A percentile compares a stretch with the other conserved stretches of the same genome.
These are phyloP conservation scores for Chlamydomonas reinhardtii DNA, from an alignment of 163 green algal genomes.

Conservation along the genomic window DNA sequence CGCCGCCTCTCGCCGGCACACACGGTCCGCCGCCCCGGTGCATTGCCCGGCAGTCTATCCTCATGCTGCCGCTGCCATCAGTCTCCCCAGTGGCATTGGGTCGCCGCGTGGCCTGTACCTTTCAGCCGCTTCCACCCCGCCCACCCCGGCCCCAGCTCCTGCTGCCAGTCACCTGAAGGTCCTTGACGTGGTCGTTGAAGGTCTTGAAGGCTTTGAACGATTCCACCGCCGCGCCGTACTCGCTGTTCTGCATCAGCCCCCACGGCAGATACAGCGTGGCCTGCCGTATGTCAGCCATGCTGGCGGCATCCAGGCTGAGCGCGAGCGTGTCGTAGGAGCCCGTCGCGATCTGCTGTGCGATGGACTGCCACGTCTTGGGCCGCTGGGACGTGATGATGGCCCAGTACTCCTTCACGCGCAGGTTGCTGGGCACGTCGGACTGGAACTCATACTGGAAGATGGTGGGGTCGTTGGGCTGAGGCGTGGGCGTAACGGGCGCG, in stretches of 20 bases:
- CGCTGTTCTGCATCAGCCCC: conserved; percentile 63
- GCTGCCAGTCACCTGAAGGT: conserved; percentile 24
- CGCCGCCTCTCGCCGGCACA: no score
- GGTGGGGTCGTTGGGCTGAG: background rate
- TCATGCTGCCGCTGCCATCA: no score
- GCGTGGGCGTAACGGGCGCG: background rate
- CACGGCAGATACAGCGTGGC: conserved; percentile 60
- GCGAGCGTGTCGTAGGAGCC: conserved; percentile 4
- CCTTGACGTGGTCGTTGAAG: conserved; percentile 63
- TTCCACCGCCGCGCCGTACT: conserved; percentile 53
- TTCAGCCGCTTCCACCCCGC: no score
- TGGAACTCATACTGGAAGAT: conserved; percentile 46
- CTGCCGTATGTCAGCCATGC: conserved; percentile 53
- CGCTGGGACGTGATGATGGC: conserved; percentile 38
- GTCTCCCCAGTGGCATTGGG: no score
- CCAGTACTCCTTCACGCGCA: conserved; percentile 51
- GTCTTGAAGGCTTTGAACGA: conserved; percentile 60
- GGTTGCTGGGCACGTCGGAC: conserved; percentile 47
- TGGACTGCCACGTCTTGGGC: conserved; percentile 16
- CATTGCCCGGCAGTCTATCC: no score
- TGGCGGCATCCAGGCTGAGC: conserved; percentile 24
- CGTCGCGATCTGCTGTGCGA: conserved; percentile 46
- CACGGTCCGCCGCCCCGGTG: no score
- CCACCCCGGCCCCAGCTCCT: background rate
- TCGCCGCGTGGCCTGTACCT: no score